A percentile compares a stretch with the other conserved stretches of the same genome.
Conservation (phyloP, 805 yeast genomes). For the Candida saitoana region DNA sequence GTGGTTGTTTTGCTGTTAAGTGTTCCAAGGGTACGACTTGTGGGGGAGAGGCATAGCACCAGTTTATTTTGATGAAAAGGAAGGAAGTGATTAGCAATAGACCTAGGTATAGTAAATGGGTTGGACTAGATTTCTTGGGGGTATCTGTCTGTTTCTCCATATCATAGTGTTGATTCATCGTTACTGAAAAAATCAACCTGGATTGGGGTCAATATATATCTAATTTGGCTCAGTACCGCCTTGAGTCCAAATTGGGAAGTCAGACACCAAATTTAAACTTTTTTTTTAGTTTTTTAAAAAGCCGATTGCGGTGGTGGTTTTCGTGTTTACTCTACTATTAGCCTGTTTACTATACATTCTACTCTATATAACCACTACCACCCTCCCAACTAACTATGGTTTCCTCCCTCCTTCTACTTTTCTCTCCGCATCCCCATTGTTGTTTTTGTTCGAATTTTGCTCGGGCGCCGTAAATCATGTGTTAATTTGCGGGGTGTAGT, state of each 20-base stretch:
- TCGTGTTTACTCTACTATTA: no score
- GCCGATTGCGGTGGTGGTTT: no score
- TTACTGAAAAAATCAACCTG: background rate
- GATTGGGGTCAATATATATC: background rate
- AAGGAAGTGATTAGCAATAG: background rate
- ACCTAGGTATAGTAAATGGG: background rate
- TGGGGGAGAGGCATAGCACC: background rate
- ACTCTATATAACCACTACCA: no score
- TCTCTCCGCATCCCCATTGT: no score
- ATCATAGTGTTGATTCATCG: background rate
- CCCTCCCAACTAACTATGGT: no score
- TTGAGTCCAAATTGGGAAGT: background rate
- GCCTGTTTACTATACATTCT: no score
- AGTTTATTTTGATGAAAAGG: background rate
- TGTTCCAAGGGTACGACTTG: background rate
- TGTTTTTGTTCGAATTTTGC: no score
- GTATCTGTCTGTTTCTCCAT: constrained; percentile 1
- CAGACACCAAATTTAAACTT: background rate
- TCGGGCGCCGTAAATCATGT: no score
- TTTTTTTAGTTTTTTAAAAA: no score
- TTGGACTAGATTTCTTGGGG: background rate
- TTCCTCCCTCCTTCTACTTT: no score
- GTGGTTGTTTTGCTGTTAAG: background rate
- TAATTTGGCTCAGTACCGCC: background rate
- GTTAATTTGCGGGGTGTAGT: no score